Conservation (phyloP, 495 filamentous ascomycete species). For the Penicillium coffeae region DNA sequence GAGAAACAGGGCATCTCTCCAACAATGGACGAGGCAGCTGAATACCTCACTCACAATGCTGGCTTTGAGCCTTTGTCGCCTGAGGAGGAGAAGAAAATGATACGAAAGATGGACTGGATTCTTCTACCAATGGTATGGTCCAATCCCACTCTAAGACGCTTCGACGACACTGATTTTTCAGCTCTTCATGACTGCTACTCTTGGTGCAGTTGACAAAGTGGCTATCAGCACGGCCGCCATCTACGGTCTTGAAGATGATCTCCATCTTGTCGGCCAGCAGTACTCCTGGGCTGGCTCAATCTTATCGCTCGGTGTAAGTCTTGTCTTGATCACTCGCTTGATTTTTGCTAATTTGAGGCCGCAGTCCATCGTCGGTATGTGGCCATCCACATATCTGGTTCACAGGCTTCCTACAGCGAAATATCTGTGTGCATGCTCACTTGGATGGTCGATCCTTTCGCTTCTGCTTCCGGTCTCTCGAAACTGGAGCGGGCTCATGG, state of each 20-base stretch:
- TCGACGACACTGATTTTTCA: too few relatives aligned
- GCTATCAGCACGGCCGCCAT: conserved; percentile 45
- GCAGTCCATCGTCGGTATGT: not conserved
- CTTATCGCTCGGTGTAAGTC: conserved; percentile 42
- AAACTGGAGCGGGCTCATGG: not conserved
- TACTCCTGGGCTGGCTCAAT: conserved; percentile 48
- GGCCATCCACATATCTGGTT: not conserved
- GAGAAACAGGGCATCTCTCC: too few relatives aligned
- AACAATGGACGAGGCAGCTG: too few relatives aligned
- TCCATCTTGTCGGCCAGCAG: conserved; percentile 38
- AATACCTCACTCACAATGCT: too few relatives aligned
- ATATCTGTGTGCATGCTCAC: not conserved
- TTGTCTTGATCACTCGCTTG: conserved; percentile 25
- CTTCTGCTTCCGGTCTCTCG: not conserved
- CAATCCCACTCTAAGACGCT: too few relatives aligned
- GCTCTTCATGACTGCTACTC: too few relatives aligned
- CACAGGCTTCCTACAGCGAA: not conserved
- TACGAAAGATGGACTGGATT: too few relatives aligned
- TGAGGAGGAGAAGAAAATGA: too few relatives aligned
- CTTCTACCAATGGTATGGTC: too few relatives aligned
- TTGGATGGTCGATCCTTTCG: not conserved
- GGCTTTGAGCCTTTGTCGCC: too few relatives aligned
- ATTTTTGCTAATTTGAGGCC: conserved; percentile 23
- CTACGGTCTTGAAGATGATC: conserved; percentile 40
- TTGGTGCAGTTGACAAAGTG: conserved; percentile 42